phyloP scores from a whole-genome alignment of 2,329 filamentous ascomycete genomes.

The Pseudovirgaria hyperparasitica region DNA sequence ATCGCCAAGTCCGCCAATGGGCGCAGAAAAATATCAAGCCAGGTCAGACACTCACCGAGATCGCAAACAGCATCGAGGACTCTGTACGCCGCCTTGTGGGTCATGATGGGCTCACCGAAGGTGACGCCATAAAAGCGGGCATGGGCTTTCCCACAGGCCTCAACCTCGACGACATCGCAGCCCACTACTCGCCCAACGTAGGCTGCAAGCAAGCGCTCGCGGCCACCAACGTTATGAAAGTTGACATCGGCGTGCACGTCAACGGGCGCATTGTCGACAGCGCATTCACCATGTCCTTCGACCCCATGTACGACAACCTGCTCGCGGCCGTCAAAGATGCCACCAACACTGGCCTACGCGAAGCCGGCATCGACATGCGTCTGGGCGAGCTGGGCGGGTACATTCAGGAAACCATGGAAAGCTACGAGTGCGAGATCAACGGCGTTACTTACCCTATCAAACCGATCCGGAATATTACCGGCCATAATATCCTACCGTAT shows the following conservation, averaged over 20 bases:
- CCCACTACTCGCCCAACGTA: constrained; percentile 75
- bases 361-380: constrained; percentile 83
- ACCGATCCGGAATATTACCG: constrained; percentile 71
- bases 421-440: constrained; percentile 71
- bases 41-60: constrained; percentile 62
- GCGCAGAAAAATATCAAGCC: constrained; percentile 67
- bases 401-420: constrained; percentile 91
- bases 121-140: constrained; percentile 63
- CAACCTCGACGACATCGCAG: constrained; percentile 69
- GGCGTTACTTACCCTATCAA: constrained; percentile 68
- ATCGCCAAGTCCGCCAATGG: constrained; percentile 74
- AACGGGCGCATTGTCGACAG: constrained; percentile 56
- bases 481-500: constrained; percentile 85
- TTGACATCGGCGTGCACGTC: constrained; percentile 56
- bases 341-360: constrained; percentile 60
- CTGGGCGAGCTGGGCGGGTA: constrained; percentile 69
- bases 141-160: constrained; percentile 79
- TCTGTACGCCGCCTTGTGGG: constrained; percentile 62
- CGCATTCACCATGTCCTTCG: constrained; percentile 52
- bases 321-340: constrained; percentile 50
- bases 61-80: constrained; percentile 73
- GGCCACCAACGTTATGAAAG: constrained; percentile 60
- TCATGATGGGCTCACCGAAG: constrained; percentile 61
- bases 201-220: constrained; percentile 70
- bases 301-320: constrained; percentile 51